Evolutionary conservation across 192 early-diverging fungal species (phyloP), one percentile per base, ranked within the genome.

Genomic region (Jimgerdemannia lactiflua): DNA sequence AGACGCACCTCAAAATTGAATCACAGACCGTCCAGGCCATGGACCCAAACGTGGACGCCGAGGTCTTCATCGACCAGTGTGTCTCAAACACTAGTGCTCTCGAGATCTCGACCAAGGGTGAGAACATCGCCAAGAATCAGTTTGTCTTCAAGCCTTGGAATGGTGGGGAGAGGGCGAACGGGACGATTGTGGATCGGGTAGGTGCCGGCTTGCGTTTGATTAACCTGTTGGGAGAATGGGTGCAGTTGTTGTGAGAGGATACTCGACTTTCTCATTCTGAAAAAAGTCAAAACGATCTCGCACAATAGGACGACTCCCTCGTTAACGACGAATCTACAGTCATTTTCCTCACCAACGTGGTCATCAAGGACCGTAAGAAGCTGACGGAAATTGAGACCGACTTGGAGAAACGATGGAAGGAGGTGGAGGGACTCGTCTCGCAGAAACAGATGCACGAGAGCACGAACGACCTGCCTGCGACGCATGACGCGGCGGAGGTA

Each of bases 341-440:
- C 6, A 85, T 91, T 10, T 94, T 86, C 69, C 79, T 95, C 71
- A 87, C 80, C 67, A 95, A 95, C 78, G 89, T 86, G 73, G 79
- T 94, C 19, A 80, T 83, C 67, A 91, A 89, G 72, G 70, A 90
- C 42, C 80, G 82, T 64, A 80, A 86, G 71, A 81, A 84, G 40
- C 69, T 89, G 29, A 80, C 82, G 8, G 79, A 84, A 49, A 20
- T 91, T 8, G 84, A 77, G 14, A 74, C 79, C 54, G 89, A 91
- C 4, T 82, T 92, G 42, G 80, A 78, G 8, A 78, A 70, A 20
- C 85, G 85, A 70, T 67, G 75, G 20, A 84, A 83, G 64, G 89
- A 87, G 39, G 67, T 92, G n/a, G 80, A 89, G 20, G 43, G 64
- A 19, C 80, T 91, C 70, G 79, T 72, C n/a, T 72, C 43, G 4